phyloP scores from a whole-genome alignment of 441 rosid species.

The Theobroma grandiflorum region DNA sequence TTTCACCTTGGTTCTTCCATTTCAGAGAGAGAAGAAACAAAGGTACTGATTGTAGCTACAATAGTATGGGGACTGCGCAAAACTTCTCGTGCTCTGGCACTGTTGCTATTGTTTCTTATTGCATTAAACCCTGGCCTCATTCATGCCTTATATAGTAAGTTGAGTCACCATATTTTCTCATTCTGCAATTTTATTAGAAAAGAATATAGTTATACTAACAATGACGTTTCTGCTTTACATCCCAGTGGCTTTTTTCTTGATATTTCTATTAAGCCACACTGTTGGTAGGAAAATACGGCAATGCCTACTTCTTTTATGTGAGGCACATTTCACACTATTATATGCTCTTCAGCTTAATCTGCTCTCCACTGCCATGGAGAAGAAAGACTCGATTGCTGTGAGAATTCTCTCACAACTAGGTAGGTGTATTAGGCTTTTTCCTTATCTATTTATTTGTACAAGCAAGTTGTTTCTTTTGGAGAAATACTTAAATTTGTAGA shows the following conservation, averaged over 20 bases:
- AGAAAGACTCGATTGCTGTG: slow-evolving; percentile 20
- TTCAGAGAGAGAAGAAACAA: slow-evolving; percentile 28
- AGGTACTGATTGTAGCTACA: slow-evolving; percentile 26
- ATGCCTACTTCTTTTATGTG: slow-evolving; percentile 27
- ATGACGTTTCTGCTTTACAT: slow-evolving; percentile 12
- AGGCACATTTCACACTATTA: slow-evolving; percentile 30
- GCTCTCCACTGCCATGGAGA: slow-evolving; percentile 16
- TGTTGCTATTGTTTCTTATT: slow-evolving; percentile 22
- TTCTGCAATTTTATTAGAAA: neutral
- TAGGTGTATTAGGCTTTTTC: neutral
- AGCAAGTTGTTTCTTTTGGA: slow-evolving; percentile 3
- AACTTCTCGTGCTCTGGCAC: slow-evolving; percentile 18
- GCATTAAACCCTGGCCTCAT: slow-evolving; percentile 28
- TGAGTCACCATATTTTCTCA: neutral
- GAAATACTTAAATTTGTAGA: neutral
- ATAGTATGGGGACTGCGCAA: slow-evolving; percentile 26
- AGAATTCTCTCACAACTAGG: slow-evolving; percentile 29
- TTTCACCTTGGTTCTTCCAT: neutral
- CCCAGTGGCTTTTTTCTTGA: slow-evolving; percentile 27
- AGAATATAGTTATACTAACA: slow-evolving; percentile 17
- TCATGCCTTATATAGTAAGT: slow-evolving; percentile 28
- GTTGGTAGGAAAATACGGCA: slow-evolving; percentile 14
- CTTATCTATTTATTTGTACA: neutral
- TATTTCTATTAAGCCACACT: slow-evolving; percentile 28
- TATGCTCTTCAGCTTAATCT: slow-evolving; percentile 30